Conservation (phyloP, 2,329 filamentous ascomycete genomes). For the Hypoxylon sp. region DNA sequence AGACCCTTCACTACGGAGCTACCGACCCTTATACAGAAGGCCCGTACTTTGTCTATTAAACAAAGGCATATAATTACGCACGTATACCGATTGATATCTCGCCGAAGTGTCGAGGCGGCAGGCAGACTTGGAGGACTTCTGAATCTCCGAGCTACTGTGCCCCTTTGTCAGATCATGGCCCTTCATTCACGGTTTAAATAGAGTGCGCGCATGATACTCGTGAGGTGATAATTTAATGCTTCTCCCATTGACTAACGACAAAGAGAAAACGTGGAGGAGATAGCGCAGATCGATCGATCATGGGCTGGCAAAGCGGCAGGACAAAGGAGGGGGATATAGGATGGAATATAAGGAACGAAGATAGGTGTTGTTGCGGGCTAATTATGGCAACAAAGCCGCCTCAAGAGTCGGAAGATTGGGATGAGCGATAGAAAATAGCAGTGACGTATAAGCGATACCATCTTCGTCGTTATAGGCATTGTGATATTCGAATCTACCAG, state of each 20-base stretch:
- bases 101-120: neutral
- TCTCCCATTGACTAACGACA: slow-evolving; percentile 30
- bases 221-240: slow-evolving; percentile 12
- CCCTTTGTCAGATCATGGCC: slow-evolving; percentile 23
- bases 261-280: slow-evolving; percentile 24
- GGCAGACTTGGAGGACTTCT: neutral
- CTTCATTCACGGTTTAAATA: slow-evolving; percentile 7
- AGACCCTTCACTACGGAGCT: neutral
- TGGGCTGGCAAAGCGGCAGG: slow-evolving; percentile 21
- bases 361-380: slow-evolving; percentile 3
- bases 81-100: neutral
- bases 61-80: slow-evolving; percentile 34
- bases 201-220: slow-evolving; percentile 9
- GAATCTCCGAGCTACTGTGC: neutral
- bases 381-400: slow-evolving; percentile 34
- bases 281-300: slow-evolving; percentile 16
- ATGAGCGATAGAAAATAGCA: no score
- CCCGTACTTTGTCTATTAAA: slow-evolving; percentile 41
- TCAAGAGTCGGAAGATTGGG: no score
- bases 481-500: no score
- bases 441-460: no score
- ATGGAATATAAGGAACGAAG: neutral
- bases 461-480: no score
- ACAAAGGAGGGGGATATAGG: slow-evolving; percentile 34
- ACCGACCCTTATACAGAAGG: slow-evolving; percentile 33